Base-by-base conservation (phyloP, 805 yeast genomes). In the Ogataea chonburiensis region DNA sequence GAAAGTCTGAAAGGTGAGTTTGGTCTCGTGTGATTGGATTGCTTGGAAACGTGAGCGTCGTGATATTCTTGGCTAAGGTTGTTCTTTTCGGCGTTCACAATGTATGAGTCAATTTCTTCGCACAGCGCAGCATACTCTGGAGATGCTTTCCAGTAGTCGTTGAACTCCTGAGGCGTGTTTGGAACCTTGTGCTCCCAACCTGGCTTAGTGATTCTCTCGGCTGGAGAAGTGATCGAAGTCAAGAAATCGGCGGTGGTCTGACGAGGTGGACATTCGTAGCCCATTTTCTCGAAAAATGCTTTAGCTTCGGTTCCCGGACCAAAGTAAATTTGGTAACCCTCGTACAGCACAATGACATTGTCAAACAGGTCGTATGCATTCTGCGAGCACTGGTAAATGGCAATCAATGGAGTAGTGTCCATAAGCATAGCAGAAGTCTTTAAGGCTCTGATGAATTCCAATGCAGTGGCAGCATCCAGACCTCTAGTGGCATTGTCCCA, bases 401-500 rank as follows among this genome's bases (percentile, higher is more conserved):
- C 77, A 55, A 73, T 68, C 42, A 73, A 60, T 1, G 77, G 74
- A 7, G 77, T 72, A 14, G 69, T 63, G 15, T 70, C 70, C 45
- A 66, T 47, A n/a, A 73, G 49, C 19, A 62, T 50, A n/a, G 83
- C 78, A 3, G 78, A 67, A 2, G 77, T 65, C 54, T 73, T 77
- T 47, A 79, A 64, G 16, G 80, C 78, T 46, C 71, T 64, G 41
- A 75, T 68, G 49, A 79, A 79, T 52, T 78, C 83, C 51, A 76
- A 64, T 20, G 86, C 86, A 31, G 84, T 78, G 17, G 85, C 83
- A 7, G 85, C 66, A 62, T 79, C 86, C 49, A 79, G 70, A 56
- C 85, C 86, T 66, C 86, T 74, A 15, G 85, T 79, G 10, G 83
- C 73, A 53, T 79, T 79, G 67, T 79, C 81, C 80, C 81, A 75